Evolutionary conservation across 2,329 filamentous ascomycete genomes (phyloP).

Genomic region (Beauveria australis): DNA sequence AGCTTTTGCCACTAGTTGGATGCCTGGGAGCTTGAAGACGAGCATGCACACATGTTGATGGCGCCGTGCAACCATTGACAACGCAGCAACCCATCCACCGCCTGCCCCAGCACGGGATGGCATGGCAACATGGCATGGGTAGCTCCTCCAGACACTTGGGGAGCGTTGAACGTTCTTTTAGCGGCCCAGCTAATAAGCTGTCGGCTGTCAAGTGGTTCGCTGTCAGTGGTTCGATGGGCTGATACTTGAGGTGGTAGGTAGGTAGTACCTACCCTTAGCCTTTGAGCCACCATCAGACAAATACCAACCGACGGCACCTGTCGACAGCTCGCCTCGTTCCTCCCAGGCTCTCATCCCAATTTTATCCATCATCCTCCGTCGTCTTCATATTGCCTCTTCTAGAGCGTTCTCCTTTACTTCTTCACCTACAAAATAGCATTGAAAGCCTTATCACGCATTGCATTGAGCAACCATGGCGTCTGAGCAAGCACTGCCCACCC

Average conservation of each 20-base stretch:
- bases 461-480: slow-evolving; percentile 22
- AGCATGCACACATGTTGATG: background rate
- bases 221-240: slow-evolving; percentile 1
- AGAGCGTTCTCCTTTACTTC: background rate
- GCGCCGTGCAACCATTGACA: background rate
- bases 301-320: background rate
- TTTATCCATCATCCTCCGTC: background rate
- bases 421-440: background rate
- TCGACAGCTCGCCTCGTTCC: background rate
- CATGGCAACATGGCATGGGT: background rate
- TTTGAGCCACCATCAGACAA: background rate
- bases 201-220: too few relatives aligned
- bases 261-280: background rate
- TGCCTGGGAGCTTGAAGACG: background rate
- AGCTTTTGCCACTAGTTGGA: background rate
- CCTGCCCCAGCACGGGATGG: background rate
- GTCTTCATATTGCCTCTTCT: background rate
- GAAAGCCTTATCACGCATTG: background rate
- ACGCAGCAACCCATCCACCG: background rate
- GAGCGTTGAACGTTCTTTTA: background rate
- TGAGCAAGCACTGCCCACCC: slow-evolving; percentile 37
- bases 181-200: background rate
- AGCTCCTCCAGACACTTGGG: background rate
- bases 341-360: background rate
- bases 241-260: background rate